phyloP scores from a whole-genome alignment of 2,329 filamentous ascomycete species.

The Bipolaris bicolor region DNA sequence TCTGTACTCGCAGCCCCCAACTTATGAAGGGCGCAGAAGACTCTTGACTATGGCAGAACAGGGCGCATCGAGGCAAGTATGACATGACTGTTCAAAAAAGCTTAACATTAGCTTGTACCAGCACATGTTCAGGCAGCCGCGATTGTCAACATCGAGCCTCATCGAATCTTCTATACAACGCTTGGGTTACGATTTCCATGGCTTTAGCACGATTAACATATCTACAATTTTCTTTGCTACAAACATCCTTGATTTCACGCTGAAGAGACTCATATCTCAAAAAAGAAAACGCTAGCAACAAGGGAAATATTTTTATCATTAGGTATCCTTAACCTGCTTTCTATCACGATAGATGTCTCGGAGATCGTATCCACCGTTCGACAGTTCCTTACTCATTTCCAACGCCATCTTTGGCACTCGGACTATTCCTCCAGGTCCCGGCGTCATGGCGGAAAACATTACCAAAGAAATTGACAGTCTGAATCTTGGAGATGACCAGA shows the following conservation, averaged over 20 bases:
- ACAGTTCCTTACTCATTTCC: not conserved
- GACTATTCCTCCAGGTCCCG: not conserved
- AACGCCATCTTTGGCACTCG: not conserved
- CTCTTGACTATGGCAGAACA: not conserved
- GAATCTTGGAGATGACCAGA: slow-evolving; percentile 15
- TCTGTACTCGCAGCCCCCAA: slow-evolving; percentile 5
- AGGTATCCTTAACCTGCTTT: not conserved
- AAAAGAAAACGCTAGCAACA: not conserved
- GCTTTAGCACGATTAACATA: not conserved
- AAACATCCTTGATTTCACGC: not conserved
- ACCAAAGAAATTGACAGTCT: slow-evolving; percentile 17
- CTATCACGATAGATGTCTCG: not conserved
- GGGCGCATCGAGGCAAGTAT: not conserved
- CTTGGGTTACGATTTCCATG: not conserved
- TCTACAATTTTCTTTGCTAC: not conserved
- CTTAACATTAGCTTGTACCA: not conserved
- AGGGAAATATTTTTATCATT: not conserved
- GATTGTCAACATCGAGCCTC: not conserved
- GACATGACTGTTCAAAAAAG: not conserved
- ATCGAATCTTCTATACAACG: not conserved
- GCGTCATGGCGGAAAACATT: slow-evolving; percentile 25
- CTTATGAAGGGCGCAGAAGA: not conserved
- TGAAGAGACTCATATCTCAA: not conserved
- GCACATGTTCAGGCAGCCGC: not conserved
- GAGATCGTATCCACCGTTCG: not conserved